phyloP scores from a whole-genome alignment of 345 rosid genomes.

The Sonneratia alba region DNA sequence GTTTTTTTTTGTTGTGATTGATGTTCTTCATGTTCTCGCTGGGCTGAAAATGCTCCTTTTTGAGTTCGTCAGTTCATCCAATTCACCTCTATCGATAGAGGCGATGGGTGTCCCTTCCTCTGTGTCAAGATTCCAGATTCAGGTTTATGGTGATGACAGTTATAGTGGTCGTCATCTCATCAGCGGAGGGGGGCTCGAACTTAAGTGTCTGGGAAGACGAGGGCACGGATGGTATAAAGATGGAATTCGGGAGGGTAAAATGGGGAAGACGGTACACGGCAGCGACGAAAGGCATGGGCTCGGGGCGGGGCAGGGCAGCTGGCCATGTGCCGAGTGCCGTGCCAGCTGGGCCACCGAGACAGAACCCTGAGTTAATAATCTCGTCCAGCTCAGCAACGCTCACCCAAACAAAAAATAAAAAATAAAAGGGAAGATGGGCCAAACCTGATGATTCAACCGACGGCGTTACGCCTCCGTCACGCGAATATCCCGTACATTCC shows the following conservation, averaged over 20 bases:
- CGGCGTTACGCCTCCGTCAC: not conserved
- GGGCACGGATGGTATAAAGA: not conserved
- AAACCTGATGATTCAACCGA: not conserved
- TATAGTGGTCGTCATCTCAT: too few species aligned
- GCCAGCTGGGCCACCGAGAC: slow-evolving; percentile 28
- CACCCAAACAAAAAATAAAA: not conserved
- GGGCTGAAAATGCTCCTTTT: too few species aligned
- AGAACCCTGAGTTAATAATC: slow-evolving; percentile 18
- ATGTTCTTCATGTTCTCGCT: too few species aligned
- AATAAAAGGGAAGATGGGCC: too few species aligned
- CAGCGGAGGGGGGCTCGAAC: not conserved
- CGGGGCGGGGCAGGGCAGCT: slow-evolving; percentile 9
- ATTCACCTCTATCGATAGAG: too few species aligned
- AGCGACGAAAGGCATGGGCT: not conserved
- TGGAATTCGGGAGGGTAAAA: not conserved
- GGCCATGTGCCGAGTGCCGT: slow-evolving; percentile 27
- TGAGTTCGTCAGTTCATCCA: too few species aligned
- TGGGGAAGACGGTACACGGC: not conserved
- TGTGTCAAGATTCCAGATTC: too few species aligned
- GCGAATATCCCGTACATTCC: not conserved
- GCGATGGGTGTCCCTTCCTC: too few species aligned
- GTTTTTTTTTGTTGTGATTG: too few species aligned
- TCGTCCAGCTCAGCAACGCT: slow-evolving; percentile 13
- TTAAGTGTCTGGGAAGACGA: not conserved
- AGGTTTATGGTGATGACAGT: too few species aligned